phyloP scores from a whole-genome alignment of 2,329 filamentous ascomycete species.

The Orbilia quercus region DNA sequence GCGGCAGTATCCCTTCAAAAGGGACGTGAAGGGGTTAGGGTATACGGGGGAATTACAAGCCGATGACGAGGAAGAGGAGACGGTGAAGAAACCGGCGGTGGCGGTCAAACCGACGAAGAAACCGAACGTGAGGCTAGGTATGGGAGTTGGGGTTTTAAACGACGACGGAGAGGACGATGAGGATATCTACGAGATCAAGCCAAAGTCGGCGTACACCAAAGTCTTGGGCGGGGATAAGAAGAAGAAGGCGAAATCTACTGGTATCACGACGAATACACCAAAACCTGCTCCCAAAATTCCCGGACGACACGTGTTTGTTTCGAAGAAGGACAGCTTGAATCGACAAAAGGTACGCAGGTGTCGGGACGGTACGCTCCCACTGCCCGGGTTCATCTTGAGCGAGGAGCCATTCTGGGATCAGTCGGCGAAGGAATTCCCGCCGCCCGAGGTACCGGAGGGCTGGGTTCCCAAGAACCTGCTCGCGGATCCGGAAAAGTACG shows the following conservation, averaged over 20 bases:
- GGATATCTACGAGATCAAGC: conserved; percentile 91
- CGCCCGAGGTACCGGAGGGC: conserved; percentile 75
- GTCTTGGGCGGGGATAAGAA: conserved; percentile 84
- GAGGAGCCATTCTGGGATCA: conserved; percentile 64
- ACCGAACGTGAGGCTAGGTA: conserved; percentile 71
- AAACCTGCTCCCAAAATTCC: conserved; percentile 63
- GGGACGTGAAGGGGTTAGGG: conserved; percentile 77
- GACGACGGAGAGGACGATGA: conserved; percentile 96
- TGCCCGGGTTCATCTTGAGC: conserved; percentile 82
- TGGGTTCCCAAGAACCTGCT: conserved; percentile 68
- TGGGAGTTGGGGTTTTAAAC: conserved; percentile 89
- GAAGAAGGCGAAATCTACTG: conserved; percentile 69
- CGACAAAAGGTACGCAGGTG: conserved; percentile 73
- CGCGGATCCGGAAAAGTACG: conserved; percentile 34
- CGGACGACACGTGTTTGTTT: conserved; percentile 77
- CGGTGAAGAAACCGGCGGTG: conserved; percentile 61
- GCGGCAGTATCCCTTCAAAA: conserved; percentile 74
- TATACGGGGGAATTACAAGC: conserved; percentile 69
- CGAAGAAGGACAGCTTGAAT: conserved; percentile 70
- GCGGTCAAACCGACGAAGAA: conserved; percentile 66
- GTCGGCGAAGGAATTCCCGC: conserved; percentile 68
- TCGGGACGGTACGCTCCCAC: conserved; percentile 81
- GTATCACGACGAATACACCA: conserved; percentile 67
- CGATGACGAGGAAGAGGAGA: conserved; percentile 65
- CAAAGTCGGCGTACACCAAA: conserved; percentile 86